Base-by-base conservation (phyloP, 192 early-diverging fungal genomes). In the Helicostylum pulchrum region DNA sequence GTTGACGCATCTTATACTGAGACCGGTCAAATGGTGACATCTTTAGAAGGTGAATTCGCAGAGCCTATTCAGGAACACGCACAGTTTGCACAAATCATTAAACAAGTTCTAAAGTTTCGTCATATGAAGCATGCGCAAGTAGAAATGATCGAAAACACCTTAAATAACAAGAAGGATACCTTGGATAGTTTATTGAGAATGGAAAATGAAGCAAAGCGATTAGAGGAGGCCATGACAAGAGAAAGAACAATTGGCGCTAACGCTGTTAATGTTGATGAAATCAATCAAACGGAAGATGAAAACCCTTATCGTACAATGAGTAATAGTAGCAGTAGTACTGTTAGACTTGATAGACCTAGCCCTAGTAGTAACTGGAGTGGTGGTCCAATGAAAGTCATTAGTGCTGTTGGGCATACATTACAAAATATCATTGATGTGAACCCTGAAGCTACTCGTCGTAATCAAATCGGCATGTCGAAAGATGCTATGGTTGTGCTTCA, bases 351-450 rank as follows among this genome's bases (percentile, higher is more conserved):
- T 6, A 75, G 70, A 57, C 72, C 68, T 21, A 66, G 65, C 26
- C 52, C 58, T 3, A 15, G 48, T 5, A 67, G 65, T 17, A 63
- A 72, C 31, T 78, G 79, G 62, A 26, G 32, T 4, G 78, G 75
- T 12, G 72, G 76, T 6, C 64, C 74, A 4, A 71, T 80, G 34
- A 77, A 79, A 30, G 72, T 85, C 15, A 78, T 85, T 53, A 83
- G 76, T 74, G 81, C 82, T 0, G 62, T 85, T 9, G 79, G 84
- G 46, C 82, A 86, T 57, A 94, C 88, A 36, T 67, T 99, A 19
- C 93, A 96, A 70, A 92, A 93, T 0, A 86, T 98, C 64, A 94
- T 98, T 77, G 96, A 98, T 73, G 94, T 94, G 5, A 96, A 99
- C 73, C 94, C 94, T 1, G 92, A 92, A 43, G 83, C 88, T 20